Base-by-base conservation (phyloP, 2,329 filamentous ascomycete species). In the Huntiella abstrusa region DNA sequence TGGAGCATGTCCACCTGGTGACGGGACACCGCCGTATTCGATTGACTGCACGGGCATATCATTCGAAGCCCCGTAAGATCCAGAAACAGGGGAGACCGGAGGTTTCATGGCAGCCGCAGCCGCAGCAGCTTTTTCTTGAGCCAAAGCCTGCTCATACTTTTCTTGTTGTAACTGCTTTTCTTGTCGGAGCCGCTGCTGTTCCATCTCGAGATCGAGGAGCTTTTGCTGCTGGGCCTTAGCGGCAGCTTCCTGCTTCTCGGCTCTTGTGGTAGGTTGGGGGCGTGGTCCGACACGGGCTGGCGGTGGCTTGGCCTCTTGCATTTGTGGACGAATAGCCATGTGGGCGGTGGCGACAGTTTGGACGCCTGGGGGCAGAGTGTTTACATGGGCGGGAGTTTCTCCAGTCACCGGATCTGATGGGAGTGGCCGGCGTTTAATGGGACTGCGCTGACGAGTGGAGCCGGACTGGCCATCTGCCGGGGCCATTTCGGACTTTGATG, bases 361-460 rank as follows among this genome's bases (percentile, higher is more conserved):
- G n/a, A 13, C 11, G 12, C 36, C 22, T 13, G 15, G 5, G 2
- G 33, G 12, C 8, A 46, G 10, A 1, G 39, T 41, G 33, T 50
- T 50, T 5, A 50, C 22, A 35, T 50, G 49, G 3, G 41, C 47
- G 4, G 70, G 63, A 39, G 66, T 58, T 53, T 73, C 68, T 52
- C 71, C 63, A 45, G 71, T 69, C 50, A 81, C 72, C 11, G 85
- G 84, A 57, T 91, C 83, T 1, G 75, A 78, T 1, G 88, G 87
- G 35, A 95, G 64, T 15, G 88, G 88, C 33, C 88, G 73, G 53
- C 88, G 73, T 65, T 88, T 94, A 40, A 92, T 75, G 40, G 75
- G 70, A 19, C 73, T 70, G 53, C 69, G 66, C 53, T 72, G 49
- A 65, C 70, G 60, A 46, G 60, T 58, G 45, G 60, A 62, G 51